Base-by-base conservation (phyloP, 164 flowering plant species). In the Kingdonia uniflora region DNA sequence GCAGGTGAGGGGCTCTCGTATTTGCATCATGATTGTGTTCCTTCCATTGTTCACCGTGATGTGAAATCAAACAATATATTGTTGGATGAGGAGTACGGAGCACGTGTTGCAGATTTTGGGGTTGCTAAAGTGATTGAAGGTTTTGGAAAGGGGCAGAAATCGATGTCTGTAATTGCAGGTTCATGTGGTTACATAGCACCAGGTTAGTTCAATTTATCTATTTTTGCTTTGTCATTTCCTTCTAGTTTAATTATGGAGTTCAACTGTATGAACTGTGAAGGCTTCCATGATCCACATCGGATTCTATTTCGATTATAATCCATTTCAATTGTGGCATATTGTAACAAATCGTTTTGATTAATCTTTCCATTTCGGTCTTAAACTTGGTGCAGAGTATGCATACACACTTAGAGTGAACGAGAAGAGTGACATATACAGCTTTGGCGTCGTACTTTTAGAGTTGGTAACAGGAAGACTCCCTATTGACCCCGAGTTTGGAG, bases 401-500 rank as follows among this genome's bases (percentile, higher is more conserved):
- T 92, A 88, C 68, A 92, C 99, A 0, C 87, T 86, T 6, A 67
- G 97, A 40, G 97, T 92, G 66, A 92, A 88, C 19, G 99, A 92
- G 76, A 92, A 92, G 84, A 92, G 99, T 33, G 99, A 92, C 58
- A 84, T 74, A 5, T 92, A 92, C 80, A 92, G 99, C 67, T 92
- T 84, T 33, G 99, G 99, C 0, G 95, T 92, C 48, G 96, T 92
- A 0, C 67, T 92, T 45, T 79, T 92, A 1, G 99, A 92, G 67
- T 58, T 88, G 55, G 82, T 92, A 5, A 86, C 99, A 0, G 91
- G 99, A 14, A 84, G 63, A 52, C 85, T 25, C 19, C 97, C 99
- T 0, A 70, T 81, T 13, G 97, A 86, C 54, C 77, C 88, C 0
- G 98, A 92, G 69, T 87, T 62, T 42, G 99, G 95, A 8, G 99